Conservation (phyloP, 495 filamentous ascomycete species). For the Penicillium psychrofluorescens region DNA sequence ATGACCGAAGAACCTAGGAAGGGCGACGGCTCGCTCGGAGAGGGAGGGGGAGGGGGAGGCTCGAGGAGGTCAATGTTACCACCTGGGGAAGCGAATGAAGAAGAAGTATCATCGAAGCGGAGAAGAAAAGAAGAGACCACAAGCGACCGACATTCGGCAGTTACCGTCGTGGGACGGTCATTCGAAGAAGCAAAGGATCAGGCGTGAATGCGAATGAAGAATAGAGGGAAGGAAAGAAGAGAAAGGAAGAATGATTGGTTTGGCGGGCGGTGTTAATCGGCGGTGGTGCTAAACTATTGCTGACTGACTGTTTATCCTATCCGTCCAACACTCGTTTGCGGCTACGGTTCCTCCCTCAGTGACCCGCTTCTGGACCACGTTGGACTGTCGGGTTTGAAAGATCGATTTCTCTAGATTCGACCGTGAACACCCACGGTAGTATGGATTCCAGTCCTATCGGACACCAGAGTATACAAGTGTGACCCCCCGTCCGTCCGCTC, state of each 20-base stretch:
- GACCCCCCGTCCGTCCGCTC: not conserved
- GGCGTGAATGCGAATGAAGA: not conserved
- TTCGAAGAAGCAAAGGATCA: conserved; percentile 2
- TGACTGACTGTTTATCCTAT: too few relatives aligned
- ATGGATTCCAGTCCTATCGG: conserved; percentile 8
- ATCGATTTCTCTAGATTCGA: not conserved
- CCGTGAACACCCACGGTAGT: conserved; percentile 1
- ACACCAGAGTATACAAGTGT: conserved; percentile 4
- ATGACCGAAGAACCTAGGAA: conserved; percentile 20
- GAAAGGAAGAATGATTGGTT: not conserved
- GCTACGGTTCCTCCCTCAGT: too few relatives aligned
- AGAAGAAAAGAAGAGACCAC: conserved; percentile 15
- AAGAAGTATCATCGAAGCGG: conserved; percentile 39
- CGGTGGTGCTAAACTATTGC: too few relatives aligned
- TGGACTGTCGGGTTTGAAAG: too few relatives aligned
- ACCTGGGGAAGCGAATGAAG: conserved; percentile 22
- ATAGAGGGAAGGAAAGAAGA: not conserved
- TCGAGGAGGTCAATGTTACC: conserved; percentile 31
- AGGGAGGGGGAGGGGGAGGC: conserved; percentile 6
- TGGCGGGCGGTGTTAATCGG: too few relatives aligned
- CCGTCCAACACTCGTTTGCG: too few relatives aligned
- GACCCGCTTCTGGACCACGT: too few relatives aligned
- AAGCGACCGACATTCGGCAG: conserved; percentile 7
- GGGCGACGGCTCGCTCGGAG: conserved; percentile 14
- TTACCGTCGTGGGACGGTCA: conserved; percentile 9